Base-by-base conservation (phyloP, 331 rosid genomes). In the Telfairia occidentalis region DNA sequence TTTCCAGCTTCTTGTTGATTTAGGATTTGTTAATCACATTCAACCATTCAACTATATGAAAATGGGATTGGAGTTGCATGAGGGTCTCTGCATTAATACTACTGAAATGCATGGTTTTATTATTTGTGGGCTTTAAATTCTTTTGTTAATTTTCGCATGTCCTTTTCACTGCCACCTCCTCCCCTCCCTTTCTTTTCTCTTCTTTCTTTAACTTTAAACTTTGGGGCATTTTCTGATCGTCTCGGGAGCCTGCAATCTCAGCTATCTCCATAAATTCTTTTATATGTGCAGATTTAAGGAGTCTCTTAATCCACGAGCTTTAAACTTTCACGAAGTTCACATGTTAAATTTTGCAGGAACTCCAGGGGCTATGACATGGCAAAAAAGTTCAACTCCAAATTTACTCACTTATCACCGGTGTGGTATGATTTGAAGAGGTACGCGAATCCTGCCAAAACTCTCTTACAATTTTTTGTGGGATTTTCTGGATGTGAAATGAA, bases 351-450 rank as follows among this genome's bases (percentile, higher is more conserved):
- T 72, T 76, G 86, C 96, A 95, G 97, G 98, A 95, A 95, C 69
- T 90, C 97, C 35, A 80, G 7, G 82, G 98, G 98, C 69, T 91
- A 91, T 83, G 97, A 91, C 34, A 57, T 87, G 82, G 97, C 96
- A 1, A 95, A 95, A 81, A 82, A 78, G 80, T 90, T 95, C 83
- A 95, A 88, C 79, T 90, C 93, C 73, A 95, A 91, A 84, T 91
- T 90, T 73, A 91, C 97, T 11, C 98, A 95, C 83, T 66, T 95
- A 83, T 90, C 98, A 43, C 98, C 96, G 8, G 85, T 91, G 21
- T 95, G 97, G 98, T 95, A 95, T 72, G 96, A 90, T 48, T 80
- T 95, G 78, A 95, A 92, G 80, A 95, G 97, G 98, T 95, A 90
- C 57, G 78, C 75, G 35, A 73, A 6, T 73, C 11, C 9, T 9